Evolutionary conservation across 2,329 filamentous ascomycete genomes (phyloP).

Genomic region (Xylaria sp.): DNA sequence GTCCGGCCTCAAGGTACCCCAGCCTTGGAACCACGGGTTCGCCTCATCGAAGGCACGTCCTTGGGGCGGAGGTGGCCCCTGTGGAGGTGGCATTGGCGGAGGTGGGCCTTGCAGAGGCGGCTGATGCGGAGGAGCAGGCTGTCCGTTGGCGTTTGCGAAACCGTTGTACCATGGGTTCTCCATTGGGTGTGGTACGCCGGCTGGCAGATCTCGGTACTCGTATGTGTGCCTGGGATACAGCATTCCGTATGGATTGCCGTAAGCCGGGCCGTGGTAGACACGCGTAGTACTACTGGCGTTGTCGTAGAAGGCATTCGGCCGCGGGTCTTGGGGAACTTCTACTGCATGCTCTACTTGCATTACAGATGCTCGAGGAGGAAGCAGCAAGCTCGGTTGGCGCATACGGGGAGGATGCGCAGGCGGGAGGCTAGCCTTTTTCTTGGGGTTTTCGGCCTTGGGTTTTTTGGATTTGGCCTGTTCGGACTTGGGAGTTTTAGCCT

Average conservation of each 20-base stretch:
- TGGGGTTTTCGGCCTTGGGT: conserved; percentile 28
- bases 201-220: conserved; percentile 50
- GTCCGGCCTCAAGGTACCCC: conserved; percentile 26
- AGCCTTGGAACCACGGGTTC: conserved; percentile 38
- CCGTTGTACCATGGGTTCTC: conserved; percentile 58
- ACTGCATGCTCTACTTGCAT: conserved; percentile 67
- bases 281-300: conserved; percentile 62
- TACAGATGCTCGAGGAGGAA: conserved; percentile 61
- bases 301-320: conserved; percentile 70
- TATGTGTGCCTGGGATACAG: conserved; percentile 59
- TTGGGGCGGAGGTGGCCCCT: background rate
- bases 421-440: conserved; percentile 24
- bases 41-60: conserved; percentile 18
- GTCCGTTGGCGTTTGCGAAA: conserved; percentile 46
- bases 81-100: conserved; percentile 11
- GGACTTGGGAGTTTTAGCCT: conserved; percentile 28
- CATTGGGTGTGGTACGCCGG: conserved; percentile 58
- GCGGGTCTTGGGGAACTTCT: conserved; percentile 63
- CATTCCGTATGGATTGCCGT: conserved; percentile 61
- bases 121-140: conserved; percentile 27
- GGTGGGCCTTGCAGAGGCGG: background rate
- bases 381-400: conserved; percentile 58
- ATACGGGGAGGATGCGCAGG: conserved; percentile 44
- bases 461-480: conserved; percentile 21
- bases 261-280: conserved; percentile 67